phyloP scores from a whole-genome alignment of 257 asterid genomes.

The Pogostemon cablin region DNA sequence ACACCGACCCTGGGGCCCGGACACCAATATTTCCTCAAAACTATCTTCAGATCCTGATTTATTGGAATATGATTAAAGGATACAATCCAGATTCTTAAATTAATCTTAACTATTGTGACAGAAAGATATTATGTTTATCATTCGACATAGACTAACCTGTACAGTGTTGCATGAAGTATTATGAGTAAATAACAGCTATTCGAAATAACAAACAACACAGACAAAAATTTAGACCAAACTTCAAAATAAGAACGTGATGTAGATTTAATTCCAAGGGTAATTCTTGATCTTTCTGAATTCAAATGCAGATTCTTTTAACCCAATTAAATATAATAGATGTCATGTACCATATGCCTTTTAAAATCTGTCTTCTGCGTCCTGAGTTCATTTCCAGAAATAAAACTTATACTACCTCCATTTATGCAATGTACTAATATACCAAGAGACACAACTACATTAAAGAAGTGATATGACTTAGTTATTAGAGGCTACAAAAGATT shows the following conservation, averaged over 20 bases:
- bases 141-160: not conserved
- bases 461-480: not conserved
- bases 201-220: not conserved
- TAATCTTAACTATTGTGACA: not conserved
- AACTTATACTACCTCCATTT: conserved; percentile 2
- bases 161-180: not conserved
- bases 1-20: not conserved
- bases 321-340: not conserved
- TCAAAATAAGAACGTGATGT: not conserved
- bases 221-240: not conserved
- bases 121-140: not conserved
- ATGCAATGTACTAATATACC: not conserved
- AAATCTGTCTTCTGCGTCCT: not conserved
- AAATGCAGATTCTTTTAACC: not conserved
- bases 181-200: not conserved
- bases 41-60: not conserved
- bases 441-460: not conserved
- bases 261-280: not conserved
- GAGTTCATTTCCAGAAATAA: not conserved
- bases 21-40: not conserved
- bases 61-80: not conserved
- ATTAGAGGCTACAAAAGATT: conserved; percentile 2
- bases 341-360: not conserved
- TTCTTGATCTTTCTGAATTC: not conserved
- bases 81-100: not conserved